Conservation (phyloP, 2,329 filamentous ascomycete species). For the Diplocarpon mali region DNA sequence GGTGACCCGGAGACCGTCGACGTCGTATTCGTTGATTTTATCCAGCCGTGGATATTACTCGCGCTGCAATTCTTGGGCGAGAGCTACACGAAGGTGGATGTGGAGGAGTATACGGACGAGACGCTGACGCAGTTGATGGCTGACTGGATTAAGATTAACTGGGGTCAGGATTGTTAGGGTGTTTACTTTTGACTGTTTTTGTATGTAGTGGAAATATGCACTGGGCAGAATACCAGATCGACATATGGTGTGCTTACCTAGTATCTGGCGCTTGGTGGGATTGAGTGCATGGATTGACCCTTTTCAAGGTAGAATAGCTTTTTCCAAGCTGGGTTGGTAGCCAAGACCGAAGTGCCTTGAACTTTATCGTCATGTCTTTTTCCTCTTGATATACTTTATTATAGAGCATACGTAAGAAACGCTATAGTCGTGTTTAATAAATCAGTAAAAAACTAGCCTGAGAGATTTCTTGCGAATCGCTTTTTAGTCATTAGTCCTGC, state of each 20-base stretch:
- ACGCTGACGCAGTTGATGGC: slow-evolving; percentile 45
- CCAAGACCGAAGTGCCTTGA: no score
- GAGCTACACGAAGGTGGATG: slow-evolving; percentile 37
- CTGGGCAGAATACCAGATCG: background rate
- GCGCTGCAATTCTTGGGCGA: slow-evolving; percentile 55
- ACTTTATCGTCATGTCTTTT: no score
- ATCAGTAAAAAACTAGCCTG: no score
- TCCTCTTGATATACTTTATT: no score
- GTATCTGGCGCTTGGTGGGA: no score
- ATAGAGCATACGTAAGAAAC: no score
- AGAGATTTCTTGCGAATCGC: no score
- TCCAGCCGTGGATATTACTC: slow-evolving; percentile 68
- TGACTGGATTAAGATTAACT: slow-evolving; percentile 48
- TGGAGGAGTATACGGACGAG: slow-evolving; percentile 39
- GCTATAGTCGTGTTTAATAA: no score
- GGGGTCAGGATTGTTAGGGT: slow-evolving; percentile 30
- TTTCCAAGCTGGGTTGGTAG: no score
- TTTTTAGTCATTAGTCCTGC: no score
- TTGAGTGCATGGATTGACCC: no score
- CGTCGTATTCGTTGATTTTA: slow-evolving; percentile 83
- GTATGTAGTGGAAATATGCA: background rate
- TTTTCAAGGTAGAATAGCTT: no score
- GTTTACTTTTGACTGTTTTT: background rate
- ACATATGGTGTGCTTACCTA: background rate
- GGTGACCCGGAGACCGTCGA: slow-evolving; percentile 63